Evolutionary conservation across 2,329 filamentous ascomycete species (phyloP).

Genomic region (Arachnopeziza araneosa): DNA sequence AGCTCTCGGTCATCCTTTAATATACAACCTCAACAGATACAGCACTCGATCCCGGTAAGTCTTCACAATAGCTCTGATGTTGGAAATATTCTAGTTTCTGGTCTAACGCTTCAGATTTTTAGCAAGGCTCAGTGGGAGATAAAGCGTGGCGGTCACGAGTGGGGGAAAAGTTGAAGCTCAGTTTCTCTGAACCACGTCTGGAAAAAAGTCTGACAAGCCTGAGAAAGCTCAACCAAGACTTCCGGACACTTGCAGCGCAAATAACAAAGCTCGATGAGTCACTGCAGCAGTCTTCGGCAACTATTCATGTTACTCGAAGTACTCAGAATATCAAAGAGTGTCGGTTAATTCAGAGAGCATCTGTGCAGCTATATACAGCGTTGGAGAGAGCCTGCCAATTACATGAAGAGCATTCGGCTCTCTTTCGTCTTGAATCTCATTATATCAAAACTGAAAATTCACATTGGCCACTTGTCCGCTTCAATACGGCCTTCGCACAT

Average conservation of each 20-base stretch:
- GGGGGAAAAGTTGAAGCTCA: slow-evolving; percentile 4
- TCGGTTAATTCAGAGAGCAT: not conserved
- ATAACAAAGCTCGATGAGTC: not conserved
- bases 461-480: not conserved
- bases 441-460: not conserved
- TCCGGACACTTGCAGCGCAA: not conserved
- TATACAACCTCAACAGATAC: too few species aligned
- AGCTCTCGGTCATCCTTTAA: too few species aligned
- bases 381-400: not conserved
- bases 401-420: not conserved
- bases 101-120: not conserved
- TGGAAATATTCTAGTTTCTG: too few species aligned
- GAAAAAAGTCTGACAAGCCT: not conserved
- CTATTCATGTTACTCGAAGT: not conserved
- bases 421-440: not conserved
- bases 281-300: not conserved
- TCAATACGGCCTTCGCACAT: not conserved
- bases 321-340: not conserved
- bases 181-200: slow-evolving; percentile 1
- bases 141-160: slow-evolving; percentile 7
- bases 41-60: slow-evolving; percentile 6
- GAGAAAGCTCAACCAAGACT: not conserved
- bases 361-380: not conserved
- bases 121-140: slow-evolving; percentile 5
- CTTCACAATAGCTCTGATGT: too few species aligned